Evolutionary conservation across 2,329 filamentous ascomycete genomes (phyloP).

Genomic region (Chaetomium strumarium): DNA sequence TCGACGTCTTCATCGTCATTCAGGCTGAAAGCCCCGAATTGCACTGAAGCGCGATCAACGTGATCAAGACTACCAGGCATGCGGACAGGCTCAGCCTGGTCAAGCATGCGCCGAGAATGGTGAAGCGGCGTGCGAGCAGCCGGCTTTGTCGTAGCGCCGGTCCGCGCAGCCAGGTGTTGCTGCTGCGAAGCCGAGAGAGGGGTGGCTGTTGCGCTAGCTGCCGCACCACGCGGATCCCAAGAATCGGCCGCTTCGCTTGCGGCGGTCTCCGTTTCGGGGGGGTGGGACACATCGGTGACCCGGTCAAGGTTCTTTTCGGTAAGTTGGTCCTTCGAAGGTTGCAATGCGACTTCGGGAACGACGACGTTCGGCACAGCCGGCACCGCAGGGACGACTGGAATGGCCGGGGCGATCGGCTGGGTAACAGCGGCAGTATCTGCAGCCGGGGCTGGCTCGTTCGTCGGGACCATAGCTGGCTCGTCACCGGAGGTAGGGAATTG

Average conservation of each 20-base stretch:
- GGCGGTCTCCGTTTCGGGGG: conserved; percentile 72
- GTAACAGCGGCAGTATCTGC: conserved; percentile 10
- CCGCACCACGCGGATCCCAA: conserved; percentile 62
- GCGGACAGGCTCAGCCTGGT: conserved; percentile 95
- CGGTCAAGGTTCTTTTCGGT: conserved; percentile 91
- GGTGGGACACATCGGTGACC: conserved; percentile 73
- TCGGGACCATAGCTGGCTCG: conserved; percentile 32
- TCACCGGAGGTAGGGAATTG: conserved; percentile 33
- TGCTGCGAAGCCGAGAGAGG: conserved; percentile 60
- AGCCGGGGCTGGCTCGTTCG: conserved; percentile 27
- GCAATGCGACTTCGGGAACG: conserved; percentile 51
- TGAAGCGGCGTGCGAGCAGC: conserved; percentile 70
- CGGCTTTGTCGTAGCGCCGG: conserved; percentile 70
- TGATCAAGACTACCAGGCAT: conserved; percentile 91
- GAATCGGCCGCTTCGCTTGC: conserved; percentile 87
- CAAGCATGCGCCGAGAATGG: conserved; percentile 79
- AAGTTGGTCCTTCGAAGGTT: conserved; percentile 72
- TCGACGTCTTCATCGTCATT: conserved; percentile 90
- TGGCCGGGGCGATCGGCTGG: conserved; percentile 14
- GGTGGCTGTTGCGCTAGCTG: conserved; percentile 56
- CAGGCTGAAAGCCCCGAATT: conserved; percentile 92
- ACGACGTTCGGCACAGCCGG: conserved; percentile 25
- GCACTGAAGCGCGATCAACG: conserved; percentile 85
- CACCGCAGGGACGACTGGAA: conserved; percentile 32
- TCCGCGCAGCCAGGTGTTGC: conserved; percentile 53